Percentiles rank a stretch among this genome's conserved stretches.
Conservation (phyloP, 768 basidiomycete species). For the Kwoniella pini region DNA sequence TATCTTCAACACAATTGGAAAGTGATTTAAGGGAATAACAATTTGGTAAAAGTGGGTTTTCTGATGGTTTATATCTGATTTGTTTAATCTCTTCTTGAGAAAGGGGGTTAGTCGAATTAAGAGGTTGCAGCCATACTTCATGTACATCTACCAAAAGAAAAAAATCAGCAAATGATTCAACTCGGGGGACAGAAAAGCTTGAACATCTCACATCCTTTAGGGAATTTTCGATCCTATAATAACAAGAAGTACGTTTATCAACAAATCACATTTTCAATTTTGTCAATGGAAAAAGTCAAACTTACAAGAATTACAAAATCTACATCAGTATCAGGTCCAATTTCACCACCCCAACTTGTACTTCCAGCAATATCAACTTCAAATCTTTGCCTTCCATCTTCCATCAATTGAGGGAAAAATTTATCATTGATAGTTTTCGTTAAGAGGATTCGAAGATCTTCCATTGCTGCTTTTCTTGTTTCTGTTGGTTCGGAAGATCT, state of each 20-base stretch:
- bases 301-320: neutral
- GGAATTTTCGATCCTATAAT: constrained; percentile 2
- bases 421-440: neutral
- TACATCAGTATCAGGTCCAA: neutral
- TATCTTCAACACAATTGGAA: neutral
- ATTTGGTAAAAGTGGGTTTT: neutral
- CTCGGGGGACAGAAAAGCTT: too few species aligned
- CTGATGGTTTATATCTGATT: neutral
- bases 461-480: neutral
- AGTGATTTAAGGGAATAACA: constrained; percentile 1
- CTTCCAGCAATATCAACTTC: constrained; percentile 3
- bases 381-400: neutral
- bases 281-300: neutral
- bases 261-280: neutral
- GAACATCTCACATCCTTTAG: neutral
- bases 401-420: neutral
- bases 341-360: constrained; percentile 1
- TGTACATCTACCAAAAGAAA: neutral
- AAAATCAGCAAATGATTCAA: too few species aligned
- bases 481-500: neutral
- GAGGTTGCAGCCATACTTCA: neutral
- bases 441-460: neutral
- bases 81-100: too few species aligned
- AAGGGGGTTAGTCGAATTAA: neutral
- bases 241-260: neutral